Percentiles rank a stretch among this genome's conserved stretches.
These are phyloP conservation scores for Luffa acutangula DNA, from an alignment of 306 rosid genomes.

Conservation along the genomic window DNA sequence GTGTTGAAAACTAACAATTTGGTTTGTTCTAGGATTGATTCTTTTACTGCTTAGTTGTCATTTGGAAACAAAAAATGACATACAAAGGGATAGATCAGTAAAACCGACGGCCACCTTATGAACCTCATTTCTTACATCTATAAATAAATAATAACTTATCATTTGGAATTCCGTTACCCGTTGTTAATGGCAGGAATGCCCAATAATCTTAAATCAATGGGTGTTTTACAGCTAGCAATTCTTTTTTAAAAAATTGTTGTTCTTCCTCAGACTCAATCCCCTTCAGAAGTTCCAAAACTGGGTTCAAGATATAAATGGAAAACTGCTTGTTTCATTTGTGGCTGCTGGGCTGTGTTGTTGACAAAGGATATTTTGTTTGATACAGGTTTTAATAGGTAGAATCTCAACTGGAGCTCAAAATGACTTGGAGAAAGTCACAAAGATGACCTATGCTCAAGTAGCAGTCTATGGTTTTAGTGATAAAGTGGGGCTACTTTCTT, in stretches of 20 bases:
- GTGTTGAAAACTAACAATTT: background rate
- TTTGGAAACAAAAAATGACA: background rate
- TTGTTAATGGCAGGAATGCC: background rate
- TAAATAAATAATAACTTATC: background rate
- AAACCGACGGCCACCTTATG: background rate
- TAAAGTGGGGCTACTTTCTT: slow-evolving; percentile 89
- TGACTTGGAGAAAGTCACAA: slow-evolving; percentile 91
- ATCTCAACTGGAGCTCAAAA: slow-evolving; percentile 94
- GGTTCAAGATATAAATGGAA: background rate
- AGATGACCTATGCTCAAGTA: slow-evolving; percentile 94
- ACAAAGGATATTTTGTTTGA: background rate
- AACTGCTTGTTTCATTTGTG: background rate
- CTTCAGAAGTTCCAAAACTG: background rate
- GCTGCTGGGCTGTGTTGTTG: background rate
- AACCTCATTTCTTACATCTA: background rate
- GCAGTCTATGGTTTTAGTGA: slow-evolving; percentile 89
- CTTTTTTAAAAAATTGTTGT: background rate
- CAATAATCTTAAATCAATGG: background rate
- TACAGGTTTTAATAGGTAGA: slow-evolving; percentile 68
- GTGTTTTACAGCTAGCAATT: background rate
- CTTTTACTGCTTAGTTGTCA: background rate
- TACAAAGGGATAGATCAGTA: background rate
- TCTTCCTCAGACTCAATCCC: background rate
- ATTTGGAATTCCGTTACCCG: background rate
- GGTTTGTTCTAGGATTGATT: background rate